Evolutionary conservation across 306 rosid species (phyloP).

Genomic region (Dalbergia cochinchinensis): DNA sequence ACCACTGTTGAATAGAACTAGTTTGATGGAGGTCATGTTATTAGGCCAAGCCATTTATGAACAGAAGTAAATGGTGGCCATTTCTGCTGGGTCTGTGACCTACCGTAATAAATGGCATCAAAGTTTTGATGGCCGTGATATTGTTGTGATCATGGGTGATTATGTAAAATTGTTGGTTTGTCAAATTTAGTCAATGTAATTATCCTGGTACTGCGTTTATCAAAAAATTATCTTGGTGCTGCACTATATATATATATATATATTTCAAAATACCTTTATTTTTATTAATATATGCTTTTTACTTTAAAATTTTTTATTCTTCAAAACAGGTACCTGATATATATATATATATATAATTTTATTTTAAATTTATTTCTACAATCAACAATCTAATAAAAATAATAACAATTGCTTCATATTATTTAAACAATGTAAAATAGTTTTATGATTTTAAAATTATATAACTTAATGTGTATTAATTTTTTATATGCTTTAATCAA

Average conservation of each 20-base stretch:
- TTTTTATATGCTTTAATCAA: too few relatives aligned
- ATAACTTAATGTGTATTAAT: too few relatives aligned
- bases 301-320: too few relatives aligned
- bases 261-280: too few relatives aligned
- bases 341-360: too few relatives aligned
- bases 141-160: constrained; percentile 30
- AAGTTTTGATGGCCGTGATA: constrained; percentile 57
- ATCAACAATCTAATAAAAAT: too few relatives aligned
- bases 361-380: too few relatives aligned
- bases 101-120: constrained; percentile 79
- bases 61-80: constrained; percentile 74
- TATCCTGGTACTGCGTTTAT: neutral
- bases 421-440: too few relatives aligned
- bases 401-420: too few relatives aligned
- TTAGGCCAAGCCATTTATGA: constrained; percentile 76
- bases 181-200: constrained; percentile 11
- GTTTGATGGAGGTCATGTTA: constrained; percentile 60
- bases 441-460: too few relatives aligned
- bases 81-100: constrained; percentile 83
- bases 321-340: too few relatives aligned
- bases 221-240: constrained; percentile 1
- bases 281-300: too few relatives aligned
- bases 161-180: constrained; percentile 25
- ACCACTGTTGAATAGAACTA: constrained; percentile 65
- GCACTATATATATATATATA: neutral